Evolutionary conservation across 345 rosid species (phyloP).

Genomic region (Limnanthes douglasii): DNA sequence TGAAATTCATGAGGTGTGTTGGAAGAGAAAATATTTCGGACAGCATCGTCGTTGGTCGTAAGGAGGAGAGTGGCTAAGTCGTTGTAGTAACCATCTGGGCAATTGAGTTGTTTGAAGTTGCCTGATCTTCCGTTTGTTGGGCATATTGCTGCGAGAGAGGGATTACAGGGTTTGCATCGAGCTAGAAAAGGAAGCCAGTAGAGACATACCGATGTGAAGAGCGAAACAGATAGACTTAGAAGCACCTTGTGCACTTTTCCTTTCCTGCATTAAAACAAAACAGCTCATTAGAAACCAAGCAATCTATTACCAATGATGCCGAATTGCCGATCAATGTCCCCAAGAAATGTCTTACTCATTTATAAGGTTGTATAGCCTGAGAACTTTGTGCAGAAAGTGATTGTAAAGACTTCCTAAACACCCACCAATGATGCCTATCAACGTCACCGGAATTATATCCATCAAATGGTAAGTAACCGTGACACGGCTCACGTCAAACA

Average conservation of each 20-base stretch:
- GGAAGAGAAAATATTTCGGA: slow-evolving; percentile 71
- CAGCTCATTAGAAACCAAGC: background rate
- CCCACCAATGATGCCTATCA: slow-evolving; percentile 82
- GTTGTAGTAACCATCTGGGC: slow-evolving; percentile 76
- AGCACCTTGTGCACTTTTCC: slow-evolving; percentile 72
- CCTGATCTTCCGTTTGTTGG: slow-evolving; percentile 60
- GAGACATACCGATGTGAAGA: slow-evolving; percentile 71
- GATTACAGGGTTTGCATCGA: slow-evolving; percentile 57
- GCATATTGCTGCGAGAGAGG: slow-evolving; percentile 26
- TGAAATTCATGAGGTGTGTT: slow-evolving; percentile 51
- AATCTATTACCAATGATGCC: too few relatives aligned
- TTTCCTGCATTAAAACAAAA: slow-evolving; percentile 37
- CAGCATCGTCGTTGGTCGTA: slow-evolving; percentile 88
- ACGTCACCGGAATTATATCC: slow-evolving; percentile 47
- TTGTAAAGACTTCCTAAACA: slow-evolving; percentile 80
- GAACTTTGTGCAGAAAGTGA: slow-evolving; percentile 61
- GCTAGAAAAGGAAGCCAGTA: slow-evolving; percentile 73
- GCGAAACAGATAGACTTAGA: slow-evolving; percentile 48
- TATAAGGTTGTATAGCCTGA: slow-evolving; percentile 65
- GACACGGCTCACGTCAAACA: slow-evolving; percentile 79
- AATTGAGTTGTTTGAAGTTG: slow-evolving; percentile 82
- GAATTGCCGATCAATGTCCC: background rate
- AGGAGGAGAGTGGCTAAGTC: slow-evolving; percentile 88
- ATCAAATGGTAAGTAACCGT: slow-evolving; percentile 38
- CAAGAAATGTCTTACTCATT: slow-evolving; percentile 40